These are phyloP conservation scores for Yarrowia porcina DNA, from an alignment of 805 yeast species.

Conservation along the genomic window DNA sequence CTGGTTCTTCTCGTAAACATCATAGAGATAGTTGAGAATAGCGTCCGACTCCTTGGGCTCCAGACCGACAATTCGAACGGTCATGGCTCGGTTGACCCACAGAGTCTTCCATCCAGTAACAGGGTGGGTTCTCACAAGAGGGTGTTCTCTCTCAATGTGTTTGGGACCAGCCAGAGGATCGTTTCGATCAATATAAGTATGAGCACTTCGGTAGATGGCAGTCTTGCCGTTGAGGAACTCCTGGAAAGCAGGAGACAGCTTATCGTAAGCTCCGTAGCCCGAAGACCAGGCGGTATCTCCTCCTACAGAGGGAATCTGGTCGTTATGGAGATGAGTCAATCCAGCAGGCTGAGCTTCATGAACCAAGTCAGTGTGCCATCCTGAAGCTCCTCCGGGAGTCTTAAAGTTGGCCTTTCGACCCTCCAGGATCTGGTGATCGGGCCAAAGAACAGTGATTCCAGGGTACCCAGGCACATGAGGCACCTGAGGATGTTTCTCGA, in stretches of 20 bases:
- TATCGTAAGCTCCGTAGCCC: constrained; percentile 53
- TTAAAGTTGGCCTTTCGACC: constrained; percentile 30
- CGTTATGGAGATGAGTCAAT: constrained; percentile 52
- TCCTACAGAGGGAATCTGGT: constrained; percentile 48
- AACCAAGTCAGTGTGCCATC: constrained; percentile 54
- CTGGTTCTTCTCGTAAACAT: constrained; percentile 49
- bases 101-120: constrained; percentile 61
- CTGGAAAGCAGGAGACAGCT: constrained; percentile 50
- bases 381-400: constrained; percentile 35
- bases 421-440: constrained; percentile 39
- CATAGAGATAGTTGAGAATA: constrained; percentile 47
- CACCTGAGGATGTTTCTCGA: constrained; percentile 44
- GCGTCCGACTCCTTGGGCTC: constrained; percentile 50
- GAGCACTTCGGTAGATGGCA: constrained; percentile 45
- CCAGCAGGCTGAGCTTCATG: constrained; percentile 59
- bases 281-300: constrained; percentile 58
- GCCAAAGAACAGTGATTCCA: constrained; percentile 47
- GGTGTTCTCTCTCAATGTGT: constrained; percentile 44
- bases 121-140: constrained; percentile 61
- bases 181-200: constrained; percentile 44
- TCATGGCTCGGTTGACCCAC: constrained; percentile 52
- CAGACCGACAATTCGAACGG: constrained; percentile 52
- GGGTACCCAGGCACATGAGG: constrained; percentile 41
- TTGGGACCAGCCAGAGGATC: constrained; percentile 49
- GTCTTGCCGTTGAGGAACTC: constrained; percentile 46